These are phyloP conservation scores for Xylariaceae sp. DNA, from an alignment of 2,329 filamentous ascomycete genomes.

Conservation along the genomic window DNA sequence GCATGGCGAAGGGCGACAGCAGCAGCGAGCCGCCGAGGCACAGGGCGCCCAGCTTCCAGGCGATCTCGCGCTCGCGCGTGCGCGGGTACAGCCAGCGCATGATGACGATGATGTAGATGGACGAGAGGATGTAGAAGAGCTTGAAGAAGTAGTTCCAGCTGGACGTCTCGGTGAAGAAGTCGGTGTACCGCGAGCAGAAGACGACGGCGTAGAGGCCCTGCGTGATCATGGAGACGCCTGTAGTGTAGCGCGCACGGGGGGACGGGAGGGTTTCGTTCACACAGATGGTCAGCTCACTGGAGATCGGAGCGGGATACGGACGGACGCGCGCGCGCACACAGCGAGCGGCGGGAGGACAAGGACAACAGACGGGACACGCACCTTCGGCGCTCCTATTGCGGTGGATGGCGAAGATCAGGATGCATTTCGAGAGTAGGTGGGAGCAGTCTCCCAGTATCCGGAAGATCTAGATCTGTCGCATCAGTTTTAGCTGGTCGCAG, in stretches of 20 bases:
- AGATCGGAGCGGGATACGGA: too few relatives aligned
- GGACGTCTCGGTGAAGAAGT: slow-evolving; percentile 57
- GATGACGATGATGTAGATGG: slow-evolving; percentile 75
- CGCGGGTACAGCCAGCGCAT: slow-evolving; percentile 84
- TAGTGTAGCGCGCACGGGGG: too few relatives aligned
- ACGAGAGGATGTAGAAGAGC: slow-evolving; percentile 78
- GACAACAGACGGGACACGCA: too few relatives aligned
- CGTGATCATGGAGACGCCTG: slow-evolving; percentile 83
- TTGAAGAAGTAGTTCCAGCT: slow-evolving; percentile 77
- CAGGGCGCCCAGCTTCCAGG: slow-evolving; percentile 81
- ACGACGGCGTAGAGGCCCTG: slow-evolving; percentile 82
- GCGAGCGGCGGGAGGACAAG: too few relatives aligned
- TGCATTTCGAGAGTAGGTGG: slow-evolving; percentile 79
- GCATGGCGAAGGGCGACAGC: slow-evolving; percentile 63
- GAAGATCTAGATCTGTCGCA: slow-evolving; percentile 41
- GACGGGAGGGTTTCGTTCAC: too few relatives aligned
- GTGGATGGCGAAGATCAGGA: slow-evolving; percentile 86
- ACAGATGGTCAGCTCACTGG: too few relatives aligned
- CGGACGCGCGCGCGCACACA: too few relatives aligned
- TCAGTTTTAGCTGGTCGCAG: slow-evolving; percentile 5
- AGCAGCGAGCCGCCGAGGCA: slow-evolving; percentile 59
- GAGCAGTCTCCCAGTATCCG: slow-evolving; percentile 77
- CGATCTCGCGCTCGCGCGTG: slow-evolving; percentile 81
- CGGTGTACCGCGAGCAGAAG: slow-evolving; percentile 80
- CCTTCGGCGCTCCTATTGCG: slow-evolving; percentile 81